Conservation (phyloP, 2,329 filamentous ascomycete species). For the Cordyceps pruinosa region DNA sequence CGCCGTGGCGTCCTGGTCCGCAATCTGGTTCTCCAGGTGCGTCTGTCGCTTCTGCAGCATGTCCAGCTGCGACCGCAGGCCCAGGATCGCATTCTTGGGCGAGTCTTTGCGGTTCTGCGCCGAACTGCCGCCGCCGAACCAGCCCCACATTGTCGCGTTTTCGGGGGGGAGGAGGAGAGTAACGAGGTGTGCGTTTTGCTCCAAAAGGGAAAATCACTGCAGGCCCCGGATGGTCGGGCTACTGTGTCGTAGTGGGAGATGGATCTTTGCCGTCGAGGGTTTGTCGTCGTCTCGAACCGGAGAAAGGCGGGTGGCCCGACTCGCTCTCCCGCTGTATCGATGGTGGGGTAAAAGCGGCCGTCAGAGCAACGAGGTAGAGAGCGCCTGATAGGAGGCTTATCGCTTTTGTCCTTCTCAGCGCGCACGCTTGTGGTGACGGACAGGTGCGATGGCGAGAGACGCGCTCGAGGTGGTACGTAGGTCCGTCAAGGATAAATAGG, state of each 20-base stretch:
- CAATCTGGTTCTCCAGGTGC: conserved; percentile 85
- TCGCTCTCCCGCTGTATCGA: not conserved
- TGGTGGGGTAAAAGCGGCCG: conserved; percentile 7
- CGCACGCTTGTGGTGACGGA: not conserved
- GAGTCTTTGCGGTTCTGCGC: conserved; percentile 85
- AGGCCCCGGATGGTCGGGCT: not conserved
- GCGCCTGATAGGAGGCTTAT: not conserved
- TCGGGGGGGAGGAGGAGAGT: not conserved
- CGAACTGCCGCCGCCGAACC: conserved; percentile 81
- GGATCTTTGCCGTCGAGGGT: not conserved
- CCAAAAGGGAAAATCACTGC: not conserved
- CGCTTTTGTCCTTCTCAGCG: not conserved
- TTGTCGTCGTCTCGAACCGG: not conserved
- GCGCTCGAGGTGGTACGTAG: not conserved
- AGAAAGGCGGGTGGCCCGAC: not conserved
- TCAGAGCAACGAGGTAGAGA: conserved; percentile 2
- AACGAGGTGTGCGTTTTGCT: not conserved
- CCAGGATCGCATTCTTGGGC: conserved; percentile 93
- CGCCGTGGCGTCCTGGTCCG: conserved; percentile 82
- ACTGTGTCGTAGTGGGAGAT: not conserved
- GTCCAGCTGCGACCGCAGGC: conserved; percentile 79
- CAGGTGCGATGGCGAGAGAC: not conserved
- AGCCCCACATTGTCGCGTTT: conserved; percentile 60
- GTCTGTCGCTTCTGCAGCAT: conserved; percentile 97
- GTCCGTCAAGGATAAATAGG: not conserved